These are phyloP conservation scores for Mycena kentingensis DNA, from an alignment of 768 basidiomycete genomes.

Conservation along the genomic window DNA sequence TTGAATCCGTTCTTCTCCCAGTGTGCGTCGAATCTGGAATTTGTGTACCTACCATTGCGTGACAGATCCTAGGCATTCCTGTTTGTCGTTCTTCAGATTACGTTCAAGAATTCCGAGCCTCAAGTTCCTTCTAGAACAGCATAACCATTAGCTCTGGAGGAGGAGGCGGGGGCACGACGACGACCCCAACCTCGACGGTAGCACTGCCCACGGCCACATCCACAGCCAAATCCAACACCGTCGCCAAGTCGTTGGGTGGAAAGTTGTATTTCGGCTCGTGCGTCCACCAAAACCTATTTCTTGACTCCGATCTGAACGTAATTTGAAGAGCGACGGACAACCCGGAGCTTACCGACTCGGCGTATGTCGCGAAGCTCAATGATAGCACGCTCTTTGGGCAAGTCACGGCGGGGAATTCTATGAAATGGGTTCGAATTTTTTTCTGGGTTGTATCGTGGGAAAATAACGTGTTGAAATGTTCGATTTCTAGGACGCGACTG, in stretches of 20 bases:
- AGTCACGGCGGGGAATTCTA: conserved; percentile 46
- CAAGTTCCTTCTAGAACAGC: too few relatives aligned
- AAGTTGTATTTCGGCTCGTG: conserved; percentile 49
- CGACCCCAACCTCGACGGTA: conserved; percentile 16
- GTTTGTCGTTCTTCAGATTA: too few relatives aligned
- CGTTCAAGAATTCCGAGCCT: too few relatives aligned
- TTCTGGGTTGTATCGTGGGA: too few relatives aligned
- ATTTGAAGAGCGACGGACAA: conserved; percentile 50
- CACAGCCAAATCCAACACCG: conserved; percentile 34
- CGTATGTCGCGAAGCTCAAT: conserved; percentile 40
- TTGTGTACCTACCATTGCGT: too few relatives aligned
- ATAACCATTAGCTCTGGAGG: too few relatives aligned
- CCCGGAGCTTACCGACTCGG: conserved; percentile 41
- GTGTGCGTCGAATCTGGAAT: conserved; percentile 11
- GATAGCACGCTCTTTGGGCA: conserved; percentile 43
- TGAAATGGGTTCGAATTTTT: conserved; percentile 65
- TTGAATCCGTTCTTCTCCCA: conserved; percentile 14
- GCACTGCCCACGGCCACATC: conserved; percentile 29
- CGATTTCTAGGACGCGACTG: too few relatives aligned
- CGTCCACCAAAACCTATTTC: not conserved
- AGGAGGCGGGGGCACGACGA: not conserved
- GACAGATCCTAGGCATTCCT: too few relatives aligned
- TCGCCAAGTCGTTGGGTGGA: conserved; percentile 38
- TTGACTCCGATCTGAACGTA: too few relatives aligned
- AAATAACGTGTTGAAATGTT: too few relatives aligned